phyloP scores from a whole-genome alignment of 768 basidiomycete species.

The Myochromella boudieri region DNA sequence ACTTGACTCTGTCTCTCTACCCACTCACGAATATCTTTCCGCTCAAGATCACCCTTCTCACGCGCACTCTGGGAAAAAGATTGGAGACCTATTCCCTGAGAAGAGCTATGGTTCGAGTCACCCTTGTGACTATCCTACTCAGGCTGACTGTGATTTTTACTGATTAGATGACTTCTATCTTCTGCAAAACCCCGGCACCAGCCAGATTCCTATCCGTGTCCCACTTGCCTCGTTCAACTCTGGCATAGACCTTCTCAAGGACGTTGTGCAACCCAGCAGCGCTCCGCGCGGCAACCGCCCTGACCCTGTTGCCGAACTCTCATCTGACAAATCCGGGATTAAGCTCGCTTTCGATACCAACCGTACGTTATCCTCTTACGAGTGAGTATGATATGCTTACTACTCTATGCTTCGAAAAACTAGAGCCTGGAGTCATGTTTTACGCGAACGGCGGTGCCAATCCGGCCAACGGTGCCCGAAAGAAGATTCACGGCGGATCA shows the following conservation, averaged over 20 bases:
- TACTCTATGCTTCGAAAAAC: background rate
- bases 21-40: constrained; percentile 51
- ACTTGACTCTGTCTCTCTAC: constrained; percentile 46
- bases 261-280: constrained; percentile 35
- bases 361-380: constrained; percentile 44
- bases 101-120: constrained; percentile 55
- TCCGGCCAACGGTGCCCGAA: constrained; percentile 51
- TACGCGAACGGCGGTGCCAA: constrained; percentile 62
- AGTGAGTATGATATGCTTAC: background rate
- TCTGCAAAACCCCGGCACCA: constrained; percentile 38
- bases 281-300: constrained; percentile 30
- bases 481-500: constrained; percentile 77
- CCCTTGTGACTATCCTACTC: background rate
- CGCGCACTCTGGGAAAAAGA: constrained; percentile 46
- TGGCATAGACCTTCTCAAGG: constrained; percentile 44
- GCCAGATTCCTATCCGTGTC: constrained; percentile 48
- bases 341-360: constrained; percentile 65
- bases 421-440: constrained; percentile 76
- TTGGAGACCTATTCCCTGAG: constrained; percentile 58
- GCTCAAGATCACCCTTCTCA: constrained; percentile 49
- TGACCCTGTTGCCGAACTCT: constrained; percentile 51
- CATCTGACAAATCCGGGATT: constrained; percentile 58
- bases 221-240: constrained; percentile 39
- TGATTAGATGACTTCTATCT: constrained; percentile 64
- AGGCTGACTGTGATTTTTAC: constrained; percentile 4